phyloP scores from a whole-genome alignment of 2,329 filamentous ascomycete genomes.

The Capronia americana region DNA sequence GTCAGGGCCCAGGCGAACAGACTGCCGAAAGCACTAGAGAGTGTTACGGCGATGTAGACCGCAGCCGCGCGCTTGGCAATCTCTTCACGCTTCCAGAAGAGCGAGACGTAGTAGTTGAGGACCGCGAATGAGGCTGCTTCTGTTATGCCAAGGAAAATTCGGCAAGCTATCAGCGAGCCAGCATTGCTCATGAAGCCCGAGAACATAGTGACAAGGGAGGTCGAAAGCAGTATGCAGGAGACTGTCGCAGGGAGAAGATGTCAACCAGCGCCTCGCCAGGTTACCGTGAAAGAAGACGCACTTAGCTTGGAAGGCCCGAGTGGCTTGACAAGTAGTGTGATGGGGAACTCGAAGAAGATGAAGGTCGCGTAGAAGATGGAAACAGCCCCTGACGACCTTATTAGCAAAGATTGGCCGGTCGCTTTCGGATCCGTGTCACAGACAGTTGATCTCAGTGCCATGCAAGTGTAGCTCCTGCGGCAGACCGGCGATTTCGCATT shows the following conservation, averaged over 20 bases:
- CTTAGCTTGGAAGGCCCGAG: conserved; percentile 5
- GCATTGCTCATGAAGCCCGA: conserved; percentile 1
- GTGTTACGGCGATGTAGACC: conserved; percentile 63
- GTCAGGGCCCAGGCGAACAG: conserved; percentile 70
- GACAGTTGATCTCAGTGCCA: conserved; percentile 1
- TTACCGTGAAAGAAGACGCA: not conserved
- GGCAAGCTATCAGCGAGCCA: conserved; percentile 25
- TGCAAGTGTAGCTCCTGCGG: conserved; percentile 4
- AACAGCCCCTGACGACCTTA: not conserved
- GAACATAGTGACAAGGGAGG: not conserved
- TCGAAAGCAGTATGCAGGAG: conserved; percentile 1
- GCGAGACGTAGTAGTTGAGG: conserved; percentile 59
- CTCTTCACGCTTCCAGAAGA: conserved; percentile 65
- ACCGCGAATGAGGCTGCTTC: conserved; percentile 50
- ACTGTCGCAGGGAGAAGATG: not conserved
- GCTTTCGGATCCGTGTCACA: conserved; percentile 40
- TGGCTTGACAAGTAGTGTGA: not conserved
- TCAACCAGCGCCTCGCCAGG: not conserved
- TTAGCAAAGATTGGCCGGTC: conserved; percentile 42
- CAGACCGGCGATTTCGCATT: conserved; percentile 11
- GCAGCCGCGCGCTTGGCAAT: conserved; percentile 63
- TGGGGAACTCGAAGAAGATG: conserved; percentile 6
- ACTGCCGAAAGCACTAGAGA: conserved; percentile 81
- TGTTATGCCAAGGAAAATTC: conserved; percentile 47
- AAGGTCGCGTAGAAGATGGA: conserved; percentile 8